Percentiles rank a stretch among this genome's conserved stretches.
Conservation (phyloP, 2,329 filamentous ascomycete genomes). For the Decorospora gaudefroyi region DNA sequence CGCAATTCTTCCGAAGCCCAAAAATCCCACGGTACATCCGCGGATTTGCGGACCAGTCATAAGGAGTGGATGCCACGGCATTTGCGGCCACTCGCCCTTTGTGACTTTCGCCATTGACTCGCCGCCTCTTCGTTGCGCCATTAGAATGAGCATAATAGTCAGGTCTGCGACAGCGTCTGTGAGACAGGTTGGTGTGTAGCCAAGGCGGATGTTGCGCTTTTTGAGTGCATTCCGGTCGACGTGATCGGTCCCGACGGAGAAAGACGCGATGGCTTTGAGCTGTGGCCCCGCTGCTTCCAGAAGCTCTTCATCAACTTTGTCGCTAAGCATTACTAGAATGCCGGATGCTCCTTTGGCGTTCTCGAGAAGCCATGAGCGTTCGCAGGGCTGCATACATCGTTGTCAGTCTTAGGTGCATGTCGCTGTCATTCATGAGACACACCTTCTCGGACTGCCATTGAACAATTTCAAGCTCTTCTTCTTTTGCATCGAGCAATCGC, state of each 20-base stretch:
- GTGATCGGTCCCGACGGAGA: constrained; percentile 42
- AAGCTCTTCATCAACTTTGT: constrained; percentile 35
- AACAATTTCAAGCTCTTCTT: constrained; percentile 28
- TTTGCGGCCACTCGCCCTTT: constrained; percentile 36
- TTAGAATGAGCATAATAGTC: constrained; percentile 39
- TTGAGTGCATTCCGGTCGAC: constrained; percentile 33
- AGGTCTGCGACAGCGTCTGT: constrained; percentile 41
- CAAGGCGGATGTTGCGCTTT: constrained; percentile 33
- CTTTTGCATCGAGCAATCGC: constrained; percentile 23
- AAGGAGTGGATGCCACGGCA: constrained; percentile 39
- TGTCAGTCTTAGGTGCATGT: constrained; percentile 5
- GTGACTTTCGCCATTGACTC: constrained; percentile 33
- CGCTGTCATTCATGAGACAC: neutral
- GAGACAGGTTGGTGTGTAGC: constrained; percentile 39
- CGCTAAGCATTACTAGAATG: constrained; percentile 37
- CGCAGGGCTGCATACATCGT: constrained; percentile 28
- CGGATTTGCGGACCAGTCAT: constrained; percentile 38
- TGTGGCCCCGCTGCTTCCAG: constrained; percentile 26
- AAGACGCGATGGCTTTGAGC: constrained; percentile 37
- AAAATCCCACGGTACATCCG: constrained; percentile 32
- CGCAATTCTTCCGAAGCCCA: constrained; percentile 38
- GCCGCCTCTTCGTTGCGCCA: constrained; percentile 39
- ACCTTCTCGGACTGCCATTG: constrained; percentile 41
- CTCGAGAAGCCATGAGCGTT: constrained; percentile 36
- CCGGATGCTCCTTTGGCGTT: constrained; percentile 32